Evolutionary conservation across 345 rosid genomes (phyloP), one percentile per base, ranked within the genome.

Genomic region (sweet orange (Citrus sinensis)): DNA sequence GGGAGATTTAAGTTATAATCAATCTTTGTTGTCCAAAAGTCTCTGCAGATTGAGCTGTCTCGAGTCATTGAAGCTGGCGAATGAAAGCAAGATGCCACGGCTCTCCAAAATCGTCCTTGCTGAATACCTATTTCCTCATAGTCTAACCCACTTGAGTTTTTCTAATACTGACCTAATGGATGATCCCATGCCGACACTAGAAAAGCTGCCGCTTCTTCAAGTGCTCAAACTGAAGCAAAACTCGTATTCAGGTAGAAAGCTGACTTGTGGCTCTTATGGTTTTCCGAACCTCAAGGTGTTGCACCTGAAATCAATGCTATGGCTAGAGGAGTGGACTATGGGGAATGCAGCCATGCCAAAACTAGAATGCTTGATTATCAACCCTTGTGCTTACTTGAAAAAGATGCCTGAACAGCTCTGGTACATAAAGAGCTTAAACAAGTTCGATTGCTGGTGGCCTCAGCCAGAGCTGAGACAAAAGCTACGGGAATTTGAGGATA

Each of bases 271-370:
- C 49, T 13, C 16, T 0, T 0, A 42, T 34, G 76, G 76, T 1
- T 73, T 73, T 14, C 35, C 66, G 0, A 40, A 24, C 3, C 76
- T 56, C 10, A 24, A 35, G 42, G 7, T 73, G 0, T 71, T 71
- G 63, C 75, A 54, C 34, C 75, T 71, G 29, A 55, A 71, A 71
- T 71, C 64, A 32, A 13, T 71, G 40, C 37, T 42, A 71, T 71
- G 62, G 74, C 37, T 71, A 19, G 74, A 71, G 62, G 74, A 71
- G 10, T 55, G 75, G 75, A 71, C 29, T 19, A 54, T 51, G 42
- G 42, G 22, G 20, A 9, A 9, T 30, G 30, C 6, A 71, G 75
- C 74, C 2, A 49, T 49, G 74, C 7, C 37, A 4, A 51, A 29
- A 29, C 75, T 71, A 20, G 46, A 49, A 32, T 24, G 9, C 22